Conservation (phyloP, 768 basidiomycete species). For the Termitomyces sp. region DNA sequence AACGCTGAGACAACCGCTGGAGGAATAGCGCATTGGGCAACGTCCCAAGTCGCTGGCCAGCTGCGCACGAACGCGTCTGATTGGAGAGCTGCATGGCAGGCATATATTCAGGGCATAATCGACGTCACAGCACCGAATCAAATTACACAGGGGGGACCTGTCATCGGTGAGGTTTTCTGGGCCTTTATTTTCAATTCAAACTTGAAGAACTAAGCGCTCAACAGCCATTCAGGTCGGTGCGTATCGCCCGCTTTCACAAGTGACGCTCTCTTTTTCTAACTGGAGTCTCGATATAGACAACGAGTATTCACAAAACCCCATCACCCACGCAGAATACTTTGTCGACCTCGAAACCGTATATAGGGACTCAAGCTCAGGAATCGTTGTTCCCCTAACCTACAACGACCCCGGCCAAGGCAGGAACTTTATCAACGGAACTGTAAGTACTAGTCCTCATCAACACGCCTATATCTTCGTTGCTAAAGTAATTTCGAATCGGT, state of each 20-base stretch:
- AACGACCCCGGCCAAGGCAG: slow-evolving; percentile 60
- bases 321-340: slow-evolving; percentile 56
- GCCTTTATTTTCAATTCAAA: background rate
- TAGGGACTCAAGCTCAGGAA: slow-evolving; percentile 39
- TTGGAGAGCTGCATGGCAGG: slow-evolving; percentile 69
- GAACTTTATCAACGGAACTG: slow-evolving; percentile 73
- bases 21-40: slow-evolving; percentile 70
- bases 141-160: slow-evolving; percentile 69
- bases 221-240: slow-evolving; percentile 58
- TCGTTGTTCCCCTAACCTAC: slow-evolving; percentile 72
- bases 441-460: slow-evolving; percentile 24
- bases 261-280: background rate
- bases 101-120: slow-evolving; percentile 69
- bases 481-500: background rate
- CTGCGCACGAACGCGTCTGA: slow-evolving; percentile 76
- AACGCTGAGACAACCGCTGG: slow-evolving; percentile 83
- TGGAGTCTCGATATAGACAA: slow-evolving; percentile 50
- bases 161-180: slow-evolving; percentile 53
- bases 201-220: background rate
- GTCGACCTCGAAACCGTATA: slow-evolving; percentile 57
- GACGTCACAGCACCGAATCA: slow-evolving; percentile 61
- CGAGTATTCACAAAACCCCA: slow-evolving; percentile 59
- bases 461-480: background rate
- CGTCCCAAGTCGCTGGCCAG: slow-evolving; percentile 59
- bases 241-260: background rate